phyloP scores from a whole-genome alignment of 306 rosid genomes.

The Dryas drummondii region DNA sequence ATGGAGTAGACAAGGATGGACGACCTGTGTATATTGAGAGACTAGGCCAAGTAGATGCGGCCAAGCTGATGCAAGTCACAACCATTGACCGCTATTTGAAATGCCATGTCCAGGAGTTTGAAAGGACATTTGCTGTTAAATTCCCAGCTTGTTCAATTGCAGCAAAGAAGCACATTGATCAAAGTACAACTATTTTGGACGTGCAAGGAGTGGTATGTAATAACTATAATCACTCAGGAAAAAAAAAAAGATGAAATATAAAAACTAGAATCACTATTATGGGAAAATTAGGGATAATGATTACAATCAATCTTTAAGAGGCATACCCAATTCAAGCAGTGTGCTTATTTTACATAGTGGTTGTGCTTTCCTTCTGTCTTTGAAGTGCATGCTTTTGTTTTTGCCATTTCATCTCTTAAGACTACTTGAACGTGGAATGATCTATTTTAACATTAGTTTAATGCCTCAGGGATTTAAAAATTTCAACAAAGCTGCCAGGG shows the following conservation, averaged over 20 bases:
- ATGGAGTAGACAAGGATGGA: constrained; percentile 95
- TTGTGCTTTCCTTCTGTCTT: neutral
- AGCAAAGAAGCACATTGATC: constrained; percentile 88
- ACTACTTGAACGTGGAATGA: neutral
- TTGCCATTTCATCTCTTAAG: neutral
- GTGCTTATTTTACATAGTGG: neutral
- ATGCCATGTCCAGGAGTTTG: constrained; percentile 82
- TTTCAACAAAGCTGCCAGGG: constrained; percentile 83
- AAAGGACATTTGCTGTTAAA: constrained; percentile 68
- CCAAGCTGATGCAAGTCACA: constrained; percentile 78
- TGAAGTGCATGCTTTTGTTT: neutral
- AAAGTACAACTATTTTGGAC: constrained; percentile 89
- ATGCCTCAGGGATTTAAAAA: constrained; percentile 71
- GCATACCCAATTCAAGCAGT: neutral
- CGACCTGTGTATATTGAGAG: constrained; percentile 84
- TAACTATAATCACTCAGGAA: constrained; percentile 17
- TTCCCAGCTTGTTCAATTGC: constrained; percentile 94
- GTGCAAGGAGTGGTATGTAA: constrained; percentile 92
- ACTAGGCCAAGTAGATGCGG: constrained; percentile 69
- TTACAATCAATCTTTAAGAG: neutral
- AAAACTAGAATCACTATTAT: no score
- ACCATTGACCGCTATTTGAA: constrained; percentile 79
- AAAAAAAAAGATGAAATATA: neutral
- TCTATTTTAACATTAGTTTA: neutral
- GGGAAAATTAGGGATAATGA: neutral